A percentile compares a stretch with the other conserved stretches of the same genome.
These are phyloP conservation scores for Leccinum sublutescens DNA, from an alignment of 768 basidiomycete species.

Conservation along the genomic window DNA sequence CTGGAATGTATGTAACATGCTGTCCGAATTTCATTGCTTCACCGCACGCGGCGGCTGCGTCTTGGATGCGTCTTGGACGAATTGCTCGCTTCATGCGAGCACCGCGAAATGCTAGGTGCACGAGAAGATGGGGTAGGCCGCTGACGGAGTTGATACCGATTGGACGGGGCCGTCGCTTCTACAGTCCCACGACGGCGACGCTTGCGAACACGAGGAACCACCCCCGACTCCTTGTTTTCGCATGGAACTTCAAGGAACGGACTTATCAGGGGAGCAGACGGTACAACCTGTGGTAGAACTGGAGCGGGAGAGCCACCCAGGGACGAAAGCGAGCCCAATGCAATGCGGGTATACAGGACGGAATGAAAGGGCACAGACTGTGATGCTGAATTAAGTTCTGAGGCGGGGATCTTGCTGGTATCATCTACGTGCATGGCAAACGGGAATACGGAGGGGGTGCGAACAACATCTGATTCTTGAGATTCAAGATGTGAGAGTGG, in stretches of 20 bases:
- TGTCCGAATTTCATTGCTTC: conserved; percentile 1
- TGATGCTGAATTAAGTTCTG: conserved; percentile 37
- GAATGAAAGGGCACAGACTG: conserved; percentile 30
- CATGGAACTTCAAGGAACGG: conserved; percentile 11
- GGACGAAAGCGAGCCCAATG: conserved; percentile 27
- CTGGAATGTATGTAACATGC: conserved; percentile 1
- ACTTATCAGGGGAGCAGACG: conserved; percentile 8
- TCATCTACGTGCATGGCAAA: conserved; percentile 31
- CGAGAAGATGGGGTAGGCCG: conserved; percentile 22
- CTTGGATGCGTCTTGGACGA: conserved; percentile 15
- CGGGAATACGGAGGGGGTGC: conserved; percentile 44
- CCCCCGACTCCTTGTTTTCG: conserved; percentile 6
- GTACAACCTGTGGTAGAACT: conserved; percentile 4
- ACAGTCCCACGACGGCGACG: conserved; percentile 9
- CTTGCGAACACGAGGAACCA: conserved; percentile 7
- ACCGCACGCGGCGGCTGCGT: conserved; percentile 14
- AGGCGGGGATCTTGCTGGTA: conserved; percentile 34
- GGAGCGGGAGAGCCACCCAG: conserved; percentile 3
- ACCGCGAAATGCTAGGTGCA: conserved; percentile 17
- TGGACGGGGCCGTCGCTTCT: conserved; percentile 8
- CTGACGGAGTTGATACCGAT: conserved; percentile 32
- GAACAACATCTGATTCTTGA: conserved; percentile 46
- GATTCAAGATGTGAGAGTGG: conserved; percentile 32
- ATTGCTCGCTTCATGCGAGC: conserved; percentile 13
- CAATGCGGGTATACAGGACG: conserved; percentile 38